Evolutionary conservation across 1,139 yeast genomes (phyloP), one percentile per base, ranked within the genome.

Genomic region (Candida sp.): DNA sequence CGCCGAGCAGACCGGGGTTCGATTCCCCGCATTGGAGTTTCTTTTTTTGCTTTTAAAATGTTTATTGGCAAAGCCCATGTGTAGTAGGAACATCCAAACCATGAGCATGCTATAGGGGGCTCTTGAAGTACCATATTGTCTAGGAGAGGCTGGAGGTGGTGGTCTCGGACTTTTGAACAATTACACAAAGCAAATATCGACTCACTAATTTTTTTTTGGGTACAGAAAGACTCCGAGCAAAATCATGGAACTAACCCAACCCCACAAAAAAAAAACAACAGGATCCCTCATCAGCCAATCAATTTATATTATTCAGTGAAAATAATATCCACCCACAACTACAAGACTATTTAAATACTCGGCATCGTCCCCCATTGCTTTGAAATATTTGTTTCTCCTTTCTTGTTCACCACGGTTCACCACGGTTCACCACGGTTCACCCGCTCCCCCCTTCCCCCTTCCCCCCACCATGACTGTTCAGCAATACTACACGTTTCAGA

Each of bases 1-100:
- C 17, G 6, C 88, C 86, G 88, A 80, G 87, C 87, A 83, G 78
- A 80, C 85, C 88, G 84, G 88, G 88, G 88, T 84, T 84, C 88
- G 86, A 84, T 85, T 83, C 88, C 88, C 88, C 84, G 88, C 78
- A 83, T 82, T 8, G 23, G 32, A 25, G 35, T 42, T 48, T 17
- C 30, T 33, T 33, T 17, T 38, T 33, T 33, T 28, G 26, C 41
- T 33, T 17, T 12, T 17, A 17, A 2, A 17, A 17, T 17, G 17
- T 17, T 17, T 17, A 17, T 17, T 17, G 17, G 17, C 17, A 17
- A 17, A 17, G 17, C 17, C 17, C 17, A 17, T 17, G 17, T 17
- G 17, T 17, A 17, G 17, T 17, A 17, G 17, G 17, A 17, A 17
- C 17, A 17, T 17, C 17, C 17, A 17, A 17, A 17, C 17, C 17